Conservation (phyloP, 768 basidiomycete genomes). For the Plicaturopsis crispa region DNA sequence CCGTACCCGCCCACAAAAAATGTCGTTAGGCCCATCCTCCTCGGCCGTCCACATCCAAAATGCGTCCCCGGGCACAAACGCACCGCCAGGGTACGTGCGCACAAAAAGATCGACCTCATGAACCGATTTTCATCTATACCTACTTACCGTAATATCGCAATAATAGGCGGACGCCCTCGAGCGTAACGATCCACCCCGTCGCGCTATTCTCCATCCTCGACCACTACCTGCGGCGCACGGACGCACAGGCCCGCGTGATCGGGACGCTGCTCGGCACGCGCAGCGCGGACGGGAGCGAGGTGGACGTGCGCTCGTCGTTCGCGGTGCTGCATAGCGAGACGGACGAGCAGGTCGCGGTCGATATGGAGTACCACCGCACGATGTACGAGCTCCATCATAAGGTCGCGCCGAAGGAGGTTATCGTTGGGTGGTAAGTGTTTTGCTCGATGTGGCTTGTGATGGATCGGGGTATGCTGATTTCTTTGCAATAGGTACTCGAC, state of each 20-base stretch:
- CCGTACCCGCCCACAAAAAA: no score
- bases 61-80: slow-evolving; percentile 17
- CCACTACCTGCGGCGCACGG: slow-evolving; percentile 87
- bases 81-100: slow-evolving; percentile 26
- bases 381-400: slow-evolving; percentile 90
- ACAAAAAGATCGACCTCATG: neutral
- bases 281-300: slow-evolving; percentile 34
- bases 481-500: slow-evolving; percentile 73
- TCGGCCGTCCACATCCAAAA: slow-evolving; percentile 38
- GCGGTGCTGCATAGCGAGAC: slow-evolving; percentile 92
- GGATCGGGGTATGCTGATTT: neutral
- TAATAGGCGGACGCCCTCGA: slow-evolving; percentile 59
- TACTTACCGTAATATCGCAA: no score
- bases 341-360: slow-evolving; percentile 88
- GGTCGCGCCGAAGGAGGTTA: slow-evolving; percentile 78
- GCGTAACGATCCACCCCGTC: slow-evolving; percentile 82
- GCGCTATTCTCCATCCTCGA: slow-evolving; percentile 94
- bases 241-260: slow-evolving; percentile 82
- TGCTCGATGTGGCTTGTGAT: neutral
- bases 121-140: neutral
- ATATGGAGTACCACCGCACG: slow-evolving; percentile 91
- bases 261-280: slow-evolving; percentile 90
- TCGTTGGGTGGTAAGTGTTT: slow-evolving; percentile 82
- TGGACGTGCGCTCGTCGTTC: slow-evolving; percentile 81
- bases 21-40: slow-evolving; percentile 39